Percentiles rank a stretch among this genome's conserved stretches.
phyloP scores from a whole-genome alignment of 495 filamentous ascomycete genomes.

The Polyplosphaeria fusca region DNA sequence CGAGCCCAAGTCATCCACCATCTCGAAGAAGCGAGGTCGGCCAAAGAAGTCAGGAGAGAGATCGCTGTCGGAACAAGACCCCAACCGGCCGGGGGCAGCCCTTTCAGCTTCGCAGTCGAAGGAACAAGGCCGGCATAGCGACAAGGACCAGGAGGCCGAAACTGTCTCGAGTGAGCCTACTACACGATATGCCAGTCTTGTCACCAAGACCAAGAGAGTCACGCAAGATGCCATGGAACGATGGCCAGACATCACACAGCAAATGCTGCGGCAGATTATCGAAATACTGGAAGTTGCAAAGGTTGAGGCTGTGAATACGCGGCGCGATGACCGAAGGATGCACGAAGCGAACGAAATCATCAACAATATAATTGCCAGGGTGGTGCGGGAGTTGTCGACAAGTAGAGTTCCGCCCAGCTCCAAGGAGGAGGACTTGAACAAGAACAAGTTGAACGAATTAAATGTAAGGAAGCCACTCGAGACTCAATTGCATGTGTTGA shows the following conservation, averaged over 20 bases:
- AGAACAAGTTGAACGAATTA: slow-evolving; percentile 57
- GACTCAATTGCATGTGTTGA: neutral
- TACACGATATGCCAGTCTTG: slow-evolving; percentile 39
- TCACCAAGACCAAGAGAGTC: slow-evolving; percentile 52
- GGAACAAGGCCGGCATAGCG: neutral
- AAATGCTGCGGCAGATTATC: slow-evolving; percentile 6
- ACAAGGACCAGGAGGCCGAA: slow-evolving; percentile 4
- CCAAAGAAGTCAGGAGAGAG: neutral
- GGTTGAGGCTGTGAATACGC: slow-evolving; percentile 45
- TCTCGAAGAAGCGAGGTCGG: neutral
- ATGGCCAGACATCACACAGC: slow-evolving; percentile 11
- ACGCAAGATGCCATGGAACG: slow-evolving; percentile 45
- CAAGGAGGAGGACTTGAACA: slow-evolving; percentile 58
- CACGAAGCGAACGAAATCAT: slow-evolving; percentile 56
- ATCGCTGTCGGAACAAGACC: neutral
- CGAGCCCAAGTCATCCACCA: neutral
- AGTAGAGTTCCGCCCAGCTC: slow-evolving; percentile 60
- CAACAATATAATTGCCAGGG: slow-evolving; percentile 48
- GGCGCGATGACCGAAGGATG: slow-evolving; percentile 54
- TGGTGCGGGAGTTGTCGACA: slow-evolving; percentile 51
- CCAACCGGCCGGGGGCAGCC: neutral
- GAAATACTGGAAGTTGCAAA: slow-evolving; percentile 13
- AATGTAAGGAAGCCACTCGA: slow-evolving; percentile 47
- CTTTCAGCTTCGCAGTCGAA: neutral
- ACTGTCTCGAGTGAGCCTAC: neutral